Evolutionary conservation across 257 asterid species (phyloP), one percentile per base, ranked within the genome.

Genomic region (Capsicum chinense): DNA sequence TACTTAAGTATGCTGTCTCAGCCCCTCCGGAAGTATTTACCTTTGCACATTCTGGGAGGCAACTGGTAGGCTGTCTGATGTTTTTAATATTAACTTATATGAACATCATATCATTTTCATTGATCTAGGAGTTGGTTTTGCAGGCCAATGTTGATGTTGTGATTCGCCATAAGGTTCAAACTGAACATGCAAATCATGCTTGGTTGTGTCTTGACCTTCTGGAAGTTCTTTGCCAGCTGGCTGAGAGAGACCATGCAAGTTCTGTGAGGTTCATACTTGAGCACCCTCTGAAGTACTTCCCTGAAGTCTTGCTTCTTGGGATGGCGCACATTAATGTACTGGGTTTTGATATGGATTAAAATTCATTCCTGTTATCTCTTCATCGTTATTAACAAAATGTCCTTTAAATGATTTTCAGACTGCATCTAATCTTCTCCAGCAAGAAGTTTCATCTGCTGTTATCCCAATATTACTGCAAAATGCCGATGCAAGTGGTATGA

Each of bases 191-290:
- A 69, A 91, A 94, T 86, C 92, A 88, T 79, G 97, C 97, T 17
- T 96, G 99, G 99, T 84, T 87, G 84, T 93, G 97, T 86, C 91
- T 64, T 64, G 97, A 96, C 80, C 92, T 96, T 19, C 89, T 94
- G 86, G 97, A 94, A 92, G 93, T 92, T 81, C 83, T 96, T 86
- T 94, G 99, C 84, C 93, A 88, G 87, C 88, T 94, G 82, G 90
- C 98, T 84, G 99, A 94, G 87, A 91, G 90, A 91, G 98, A 98
- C 26, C 95, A 97, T 90, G 98, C 98, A 82, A 92, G 88, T 87
- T 80, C 80, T 83, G 98, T 94, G 85, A 93, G 94, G 83, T 85
- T 91, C 79, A 83, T 95, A 87, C 94, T 96, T 47, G 92, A 92
- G 82, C 80, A 84, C 90, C 98, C 99, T 85, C 94, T 93, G 21